Evolutionary conservation across 305 asterid genomes (phyloP), one percentile per base, ranked within the genome.

Genomic region (Nicotiana rustica): DNA sequence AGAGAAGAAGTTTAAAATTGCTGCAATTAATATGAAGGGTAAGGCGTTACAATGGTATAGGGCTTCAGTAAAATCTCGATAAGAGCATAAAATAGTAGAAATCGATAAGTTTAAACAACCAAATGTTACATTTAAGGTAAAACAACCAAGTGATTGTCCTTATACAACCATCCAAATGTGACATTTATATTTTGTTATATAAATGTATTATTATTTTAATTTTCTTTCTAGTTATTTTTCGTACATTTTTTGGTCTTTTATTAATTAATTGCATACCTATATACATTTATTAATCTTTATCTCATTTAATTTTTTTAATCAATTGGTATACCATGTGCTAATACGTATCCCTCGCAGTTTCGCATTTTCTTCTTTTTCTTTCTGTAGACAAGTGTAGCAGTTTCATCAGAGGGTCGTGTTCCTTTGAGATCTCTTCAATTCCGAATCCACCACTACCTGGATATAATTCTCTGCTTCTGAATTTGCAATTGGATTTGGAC

Each of bases 391-490:
- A 79, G 64, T 9, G n/a, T 47, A 47, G 17, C 66, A 29, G 56
- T 31, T 67, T 17, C 55, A 25, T 79, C 44, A 56, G 21, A 49
- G 62, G 44, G 15, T 75, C 44, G 15, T 29, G 18, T 44, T 44
- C 52, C 52, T 44, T 44, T 44, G 13, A 44, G 61, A 14, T 29
- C 79, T 73, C 60, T 55, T 21, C 35, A 55, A 17, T 67, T 67
- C 2, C 59, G 44, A 75, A 75, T 52, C 64, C 18, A 44, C 78
- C 60, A 38, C 7, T 19, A 70, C n/a, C 29, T 75, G 8, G 80
- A 57, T 36, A 35, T 67, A 81, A 62, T 17, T 76, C 9, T 21
- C 33, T 67, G 57, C 78, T 35, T 81, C 35, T 10, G 60, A 41
- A 35, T 15, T 47, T 62, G 68, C 55, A 56, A 52, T 31, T 81